Evolutionary conservation across 805 yeast species (phyloP).

Genomic region (Candida awuae): DNA sequence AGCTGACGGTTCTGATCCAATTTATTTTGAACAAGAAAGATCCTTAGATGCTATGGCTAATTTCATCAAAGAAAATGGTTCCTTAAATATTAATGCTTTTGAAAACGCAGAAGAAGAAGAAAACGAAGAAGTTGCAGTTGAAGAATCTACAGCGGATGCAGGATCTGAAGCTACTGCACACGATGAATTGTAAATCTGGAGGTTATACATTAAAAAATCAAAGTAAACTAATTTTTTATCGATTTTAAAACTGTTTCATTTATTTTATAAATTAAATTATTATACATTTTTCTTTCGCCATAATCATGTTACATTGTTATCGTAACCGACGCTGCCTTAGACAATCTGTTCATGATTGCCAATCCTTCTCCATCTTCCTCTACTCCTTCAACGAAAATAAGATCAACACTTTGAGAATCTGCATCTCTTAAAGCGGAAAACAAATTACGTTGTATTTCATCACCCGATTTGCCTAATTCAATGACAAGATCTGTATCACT

Average conservation of each 20-base stretch:
- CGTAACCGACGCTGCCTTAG: slow-evolving; percentile 65
- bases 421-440: slow-evolving; percentile 68
- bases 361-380: slow-evolving; percentile 72
- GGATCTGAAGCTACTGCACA: slow-evolving; percentile 10
- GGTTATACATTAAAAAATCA: no score
- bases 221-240: no score
- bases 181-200: slow-evolving; percentile 17
- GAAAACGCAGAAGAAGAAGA: slow-evolving; percentile 13
- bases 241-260: no score
- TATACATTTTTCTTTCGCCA: no score
- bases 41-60: slow-evolving; percentile 59
- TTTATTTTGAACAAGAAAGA: slow-evolving; percentile 64
- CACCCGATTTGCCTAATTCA: slow-evolving; percentile 39
- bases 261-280: no score
- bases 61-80: slow-evolving; percentile 66
- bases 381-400: slow-evolving; percentile 80
- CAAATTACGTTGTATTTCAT: slow-evolving; percentile 64
- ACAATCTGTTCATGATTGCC: slow-evolving; percentile 88
- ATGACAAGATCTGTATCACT: slow-evolving; percentile 1
- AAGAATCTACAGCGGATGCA: slow-evolving; percentile 3
- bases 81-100: slow-evolving; percentile 50
- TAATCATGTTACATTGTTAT: no score
- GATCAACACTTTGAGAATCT: slow-evolving; percentile 53
- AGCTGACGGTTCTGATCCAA: slow-evolving; percentile 64
- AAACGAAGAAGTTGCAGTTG: slow-evolving; percentile 17